Evolutionary conservation across 495 filamentous ascomycete genomes (phyloP).

Genomic region (Annulohypoxylon bovei): DNA sequence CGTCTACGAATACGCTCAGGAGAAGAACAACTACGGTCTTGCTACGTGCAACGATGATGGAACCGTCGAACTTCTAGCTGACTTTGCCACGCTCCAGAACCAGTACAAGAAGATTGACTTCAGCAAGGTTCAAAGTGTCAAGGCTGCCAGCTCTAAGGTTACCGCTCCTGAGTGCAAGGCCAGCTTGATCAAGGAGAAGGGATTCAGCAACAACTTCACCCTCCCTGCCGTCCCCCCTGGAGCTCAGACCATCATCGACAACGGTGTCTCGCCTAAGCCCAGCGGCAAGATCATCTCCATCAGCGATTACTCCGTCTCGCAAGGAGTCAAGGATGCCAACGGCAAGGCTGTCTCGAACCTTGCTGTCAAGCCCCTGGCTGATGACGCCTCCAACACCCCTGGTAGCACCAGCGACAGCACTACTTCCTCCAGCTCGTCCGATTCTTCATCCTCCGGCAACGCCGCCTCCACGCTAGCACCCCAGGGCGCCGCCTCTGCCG

Average conservation of each 20-base stretch:
- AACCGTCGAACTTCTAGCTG: conserved; percentile 69
- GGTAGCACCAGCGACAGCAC: conserved; percentile 14
- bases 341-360: conserved; percentile 50
- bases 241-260: conserved; percentile 62
- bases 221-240: conserved; percentile 65
- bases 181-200: conserved; percentile 67
- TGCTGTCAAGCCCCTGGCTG: conserved; percentile 54
- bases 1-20: conserved; percentile 87
- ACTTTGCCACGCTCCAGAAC: conserved; percentile 78
- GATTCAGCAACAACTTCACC: conserved; percentile 80
- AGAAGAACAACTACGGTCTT: conserved; percentile 77
- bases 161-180: conserved; percentile 67
- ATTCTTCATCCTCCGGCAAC: conserved; percentile 12
- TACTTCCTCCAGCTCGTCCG: conserved; percentile 1
- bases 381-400: conserved; percentile 52
- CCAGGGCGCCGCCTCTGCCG: conserved; percentile 35
- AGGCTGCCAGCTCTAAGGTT: conserved; percentile 60
- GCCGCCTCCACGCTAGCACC: conserved; percentile 40
- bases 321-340: conserved; percentile 52
- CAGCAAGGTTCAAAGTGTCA: conserved; percentile 63
- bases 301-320: conserved; percentile 54
- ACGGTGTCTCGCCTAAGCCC: conserved; percentile 57
- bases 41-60: conserved; percentile 73
- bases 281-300: conserved; percentile 54
- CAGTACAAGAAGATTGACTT: conserved; percentile 82